Evolutionary conservation across 805 yeast species (phyloP), one percentile per base, ranked within the genome.

Genomic region (Hanseniaspora osmophila): DNA sequence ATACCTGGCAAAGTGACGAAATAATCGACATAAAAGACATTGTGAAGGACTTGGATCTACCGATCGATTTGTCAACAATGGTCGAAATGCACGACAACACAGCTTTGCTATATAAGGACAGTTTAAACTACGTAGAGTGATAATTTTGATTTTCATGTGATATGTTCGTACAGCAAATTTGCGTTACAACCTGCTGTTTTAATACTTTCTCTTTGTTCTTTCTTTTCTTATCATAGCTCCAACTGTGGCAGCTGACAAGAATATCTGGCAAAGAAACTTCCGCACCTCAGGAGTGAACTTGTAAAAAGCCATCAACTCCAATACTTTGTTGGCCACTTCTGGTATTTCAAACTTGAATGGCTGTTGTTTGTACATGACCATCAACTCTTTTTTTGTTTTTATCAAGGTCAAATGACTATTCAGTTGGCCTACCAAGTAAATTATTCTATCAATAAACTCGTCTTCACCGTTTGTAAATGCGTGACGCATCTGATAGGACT

Each of bases 271-370:
- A 13, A 86, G 64, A 54, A 78, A 80, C 50, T 75, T 69, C 33
- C 94, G 65, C 16, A 75, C 76, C 3, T 75, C 74, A 44, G 74
- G 76, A 51, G 79, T 74, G 60, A 76, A 83, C 42, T 70, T 71
- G 67, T 63, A 86, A 58, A 60, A 66, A 52, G 68, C 82, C 70
- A 69, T 70, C 54, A 66, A 69, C 45, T 63, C 68, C 61, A 68
- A 66, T 43, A 66, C 77, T 55, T 68, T 70, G 59, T 57, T 67
- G 56, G 83, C 77, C 44, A 83, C 60, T 2, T 67, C 73, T 11
- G 75, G 71, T 45, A 70, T 71, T 41, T 73, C 77, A 60, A 84
- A 78, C 29, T 70, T 58, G 9, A 67, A 66, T 1, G 80, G 78
- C 46, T 69, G 63, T 38, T 62, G 64, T 16, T 66, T 61, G 49